Evolutionary conservation across 768 basidiomycete genomes (phyloP).

Genomic region (Harrya chromipes): DNA sequence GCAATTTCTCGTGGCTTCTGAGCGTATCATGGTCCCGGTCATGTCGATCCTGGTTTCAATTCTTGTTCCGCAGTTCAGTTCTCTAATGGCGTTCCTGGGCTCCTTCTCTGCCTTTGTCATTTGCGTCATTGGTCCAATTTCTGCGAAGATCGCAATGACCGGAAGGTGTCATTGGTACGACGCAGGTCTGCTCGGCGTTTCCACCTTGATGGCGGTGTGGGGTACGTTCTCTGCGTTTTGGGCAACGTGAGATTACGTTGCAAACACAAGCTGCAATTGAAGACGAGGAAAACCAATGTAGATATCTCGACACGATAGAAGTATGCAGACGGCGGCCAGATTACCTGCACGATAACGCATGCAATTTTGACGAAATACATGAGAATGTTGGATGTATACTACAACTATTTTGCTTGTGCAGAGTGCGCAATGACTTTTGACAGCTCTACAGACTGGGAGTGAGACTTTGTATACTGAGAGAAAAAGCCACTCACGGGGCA

Average conservation of each 20-base stretch:
- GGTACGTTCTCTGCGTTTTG: constrained; percentile 69
- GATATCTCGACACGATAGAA: not conserved
- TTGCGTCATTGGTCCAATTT: constrained; percentile 74
- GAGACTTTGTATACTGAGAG: not conserved
- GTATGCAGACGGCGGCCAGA: not conserved
- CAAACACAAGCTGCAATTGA: not conserved
- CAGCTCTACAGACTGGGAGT: constrained; percentile 48
- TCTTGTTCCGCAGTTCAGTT: constrained; percentile 73
- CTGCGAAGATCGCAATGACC: constrained; percentile 62
- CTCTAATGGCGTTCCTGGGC: constrained; percentile 87
- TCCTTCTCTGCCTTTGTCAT: constrained; percentile 81
- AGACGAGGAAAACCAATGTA: not conserved
- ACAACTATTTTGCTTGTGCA: constrained; percentile 45
- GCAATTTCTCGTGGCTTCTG: constrained; percentile 43
- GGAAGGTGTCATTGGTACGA: constrained; percentile 51
- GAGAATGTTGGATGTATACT: constrained; percentile 2
- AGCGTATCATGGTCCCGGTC: constrained; percentile 56
- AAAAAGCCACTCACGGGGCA: constrained; percentile 60
- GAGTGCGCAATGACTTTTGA: constrained; percentile 75
- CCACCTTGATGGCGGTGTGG: constrained; percentile 68
- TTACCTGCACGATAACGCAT: not conserved
- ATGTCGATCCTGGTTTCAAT: constrained; percentile 70
- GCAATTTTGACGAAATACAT: constrained; percentile 7
- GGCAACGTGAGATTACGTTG: constrained; percentile 26
- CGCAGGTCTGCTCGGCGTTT: constrained; percentile 47